phyloP scores from a whole-genome alignment of 2,329 filamentous ascomycete species.

The Pezicula rhizophila region DNA sequence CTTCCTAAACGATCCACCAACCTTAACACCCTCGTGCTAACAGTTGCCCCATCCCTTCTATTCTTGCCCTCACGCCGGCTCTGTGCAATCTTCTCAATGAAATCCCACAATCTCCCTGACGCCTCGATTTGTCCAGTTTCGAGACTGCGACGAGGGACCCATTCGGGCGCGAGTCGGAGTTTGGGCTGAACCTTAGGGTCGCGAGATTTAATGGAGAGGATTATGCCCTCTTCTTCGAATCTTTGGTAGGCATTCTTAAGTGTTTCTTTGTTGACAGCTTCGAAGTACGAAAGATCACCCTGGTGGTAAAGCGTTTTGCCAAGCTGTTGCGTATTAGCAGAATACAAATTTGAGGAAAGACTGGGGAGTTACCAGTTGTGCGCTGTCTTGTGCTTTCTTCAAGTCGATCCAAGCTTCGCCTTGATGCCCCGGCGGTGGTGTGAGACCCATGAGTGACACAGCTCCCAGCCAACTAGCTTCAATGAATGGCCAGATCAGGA shows the following conservation, averaged over 20 bases:
- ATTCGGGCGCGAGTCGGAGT: slow-evolving; percentile 66
- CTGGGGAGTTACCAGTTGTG: slow-evolving; percentile 61
- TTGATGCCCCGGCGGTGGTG: slow-evolving; percentile 54
- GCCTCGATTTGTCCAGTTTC: slow-evolving; percentile 56
- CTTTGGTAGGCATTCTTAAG: slow-evolving; percentile 87
- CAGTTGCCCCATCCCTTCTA: slow-evolving; percentile 83
- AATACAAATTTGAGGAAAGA: neutral
- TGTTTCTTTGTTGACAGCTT: slow-evolving; percentile 97
- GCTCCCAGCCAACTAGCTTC: slow-evolving; percentile 90
- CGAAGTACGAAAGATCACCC: slow-evolving; percentile 93
- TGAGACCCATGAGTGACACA: slow-evolving; percentile 79
- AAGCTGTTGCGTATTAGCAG: slow-evolving; percentile 45
- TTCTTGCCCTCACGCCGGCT: slow-evolving; percentile 91
- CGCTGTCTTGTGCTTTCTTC: slow-evolving; percentile 71
- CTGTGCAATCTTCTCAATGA: slow-evolving; percentile 80
- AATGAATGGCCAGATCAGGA: slow-evolving; percentile 97
- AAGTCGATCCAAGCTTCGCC: slow-evolving; percentile 73
- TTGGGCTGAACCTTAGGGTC: slow-evolving; percentile 55
- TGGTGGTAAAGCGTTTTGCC: slow-evolving; percentile 98
- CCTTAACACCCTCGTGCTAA: slow-evolving; percentile 72
- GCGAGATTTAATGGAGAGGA: slow-evolving; percentile 64
- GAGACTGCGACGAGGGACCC: slow-evolving; percentile 64
- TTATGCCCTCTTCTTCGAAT: slow-evolving; percentile 86
- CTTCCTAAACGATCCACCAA: slow-evolving; percentile 70
- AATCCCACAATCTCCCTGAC: slow-evolving; percentile 79